These are phyloP conservation scores for Pleurotus tuber-regium DNA, from an alignment of 768 basidiomycete species.

Conservation along the genomic window DNA sequence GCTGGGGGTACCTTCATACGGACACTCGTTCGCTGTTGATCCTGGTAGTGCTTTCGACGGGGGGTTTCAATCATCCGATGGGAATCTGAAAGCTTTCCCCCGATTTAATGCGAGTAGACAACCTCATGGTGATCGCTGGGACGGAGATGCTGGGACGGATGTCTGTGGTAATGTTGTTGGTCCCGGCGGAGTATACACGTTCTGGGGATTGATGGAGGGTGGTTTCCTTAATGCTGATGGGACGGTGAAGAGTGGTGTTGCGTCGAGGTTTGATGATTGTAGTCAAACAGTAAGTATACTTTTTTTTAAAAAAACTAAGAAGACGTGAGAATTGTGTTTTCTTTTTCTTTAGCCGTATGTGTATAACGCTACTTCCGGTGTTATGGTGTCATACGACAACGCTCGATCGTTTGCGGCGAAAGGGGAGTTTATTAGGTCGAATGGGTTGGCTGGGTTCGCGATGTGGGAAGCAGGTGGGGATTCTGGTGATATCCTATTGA, in stretches of 20 bases:
- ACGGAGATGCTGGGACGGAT: constrained; percentile 44
- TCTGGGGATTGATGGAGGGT: constrained; percentile 56
- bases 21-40: constrained; percentile 64
- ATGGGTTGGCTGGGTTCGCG: constrained; percentile 61
- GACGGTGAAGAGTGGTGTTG: constrained; percentile 40
- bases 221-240: constrained; percentile 53
- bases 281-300: constrained; percentile 61
- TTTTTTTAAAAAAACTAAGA: not conserved
- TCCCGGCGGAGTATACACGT: constrained; percentile 59
- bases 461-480: constrained; percentile 77
- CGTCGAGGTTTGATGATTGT: constrained; percentile 59
- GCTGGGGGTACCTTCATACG: constrained; percentile 83
- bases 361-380: constrained; percentile 50
- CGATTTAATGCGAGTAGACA: constrained; percentile 42
- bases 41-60: constrained; percentile 31
- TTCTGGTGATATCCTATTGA: constrained; percentile 54
- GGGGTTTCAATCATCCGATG: constrained; percentile 22
- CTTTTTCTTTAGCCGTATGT: constrained; percentile 54
- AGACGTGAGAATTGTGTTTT: constrained; percentile 4
- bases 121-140: constrained; percentile 57
- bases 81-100: constrained; percentile 46
- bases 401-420: constrained; percentile 58
- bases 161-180: constrained; percentile 54
- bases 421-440: constrained; percentile 53
- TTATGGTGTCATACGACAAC: constrained; percentile 69